Evolutionary conservation across 2,329 filamentous ascomycete species (phyloP).

Genomic region (Colletotrichum lentis): DNA sequence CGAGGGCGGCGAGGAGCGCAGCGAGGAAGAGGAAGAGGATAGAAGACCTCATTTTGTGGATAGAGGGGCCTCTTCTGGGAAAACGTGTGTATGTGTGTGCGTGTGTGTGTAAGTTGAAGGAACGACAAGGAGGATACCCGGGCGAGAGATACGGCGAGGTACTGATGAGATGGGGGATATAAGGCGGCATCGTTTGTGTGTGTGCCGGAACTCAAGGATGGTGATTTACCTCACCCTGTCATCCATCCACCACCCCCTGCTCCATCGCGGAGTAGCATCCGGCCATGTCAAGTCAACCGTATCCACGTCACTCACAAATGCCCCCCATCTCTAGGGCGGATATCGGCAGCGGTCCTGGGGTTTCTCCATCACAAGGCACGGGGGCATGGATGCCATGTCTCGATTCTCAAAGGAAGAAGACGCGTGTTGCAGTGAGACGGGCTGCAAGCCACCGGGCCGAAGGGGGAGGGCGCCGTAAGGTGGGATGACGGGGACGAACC

Average conservation of each 20-base stretch:
- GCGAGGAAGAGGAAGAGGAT: constrained; percentile 44
- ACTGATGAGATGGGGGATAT: constrained; percentile 34
- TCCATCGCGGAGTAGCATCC: constrained; percentile 13
- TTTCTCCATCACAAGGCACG: no score
- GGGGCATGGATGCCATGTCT: neutral
- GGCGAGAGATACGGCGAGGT: neutral
- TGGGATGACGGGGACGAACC: neutral
- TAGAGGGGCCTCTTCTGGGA: constrained; percentile 23
- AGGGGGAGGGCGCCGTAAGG: constrained; percentile 17
- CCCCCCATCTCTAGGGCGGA: constrained; percentile 34
- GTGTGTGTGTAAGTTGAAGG: neutral
- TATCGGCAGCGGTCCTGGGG: constrained; percentile 24
- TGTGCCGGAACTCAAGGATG: constrained; percentile 12
- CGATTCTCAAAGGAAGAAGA: neutral
- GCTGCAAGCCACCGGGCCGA: constrained; percentile 34
- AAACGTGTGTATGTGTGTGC: constrained; percentile 26
- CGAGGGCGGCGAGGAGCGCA: constrained; percentile 44
- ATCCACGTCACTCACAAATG: constrained; percentile 10
- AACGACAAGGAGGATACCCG: constrained; percentile 24
- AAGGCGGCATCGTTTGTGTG: constrained; percentile 22
- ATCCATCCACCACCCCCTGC: constrained; percentile 5
- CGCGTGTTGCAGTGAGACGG: neutral
- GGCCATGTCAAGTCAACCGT: neutral
- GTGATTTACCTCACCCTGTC: constrained; percentile 15
- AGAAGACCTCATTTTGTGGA: constrained; percentile 27